These are phyloP conservation scores for Globisporangium cederbergense DNA, from an alignment of 352 stramenopile species.

Conservation along the genomic window DNA sequence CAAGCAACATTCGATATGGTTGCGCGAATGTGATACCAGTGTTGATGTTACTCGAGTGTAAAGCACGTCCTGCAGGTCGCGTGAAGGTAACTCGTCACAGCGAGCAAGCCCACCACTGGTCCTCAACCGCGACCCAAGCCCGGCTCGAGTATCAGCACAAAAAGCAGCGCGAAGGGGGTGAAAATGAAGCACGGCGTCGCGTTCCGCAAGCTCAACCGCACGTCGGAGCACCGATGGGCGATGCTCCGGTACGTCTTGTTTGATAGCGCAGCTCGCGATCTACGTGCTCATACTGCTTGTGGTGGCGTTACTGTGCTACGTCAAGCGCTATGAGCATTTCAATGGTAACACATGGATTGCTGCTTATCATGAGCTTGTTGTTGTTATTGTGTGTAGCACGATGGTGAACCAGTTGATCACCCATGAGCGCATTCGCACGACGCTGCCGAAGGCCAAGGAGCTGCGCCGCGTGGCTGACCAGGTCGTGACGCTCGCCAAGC, in stretches of 20 bases:
- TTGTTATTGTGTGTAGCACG: slow-evolving; percentile 50
- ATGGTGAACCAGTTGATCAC: slow-evolving; percentile 97
- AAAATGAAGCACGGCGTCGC: slow-evolving; percentile 81
- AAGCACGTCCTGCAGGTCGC: slow-evolving; percentile 8
- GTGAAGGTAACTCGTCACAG: slow-evolving; percentile 22
- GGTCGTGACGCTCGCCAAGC: slow-evolving; percentile 94
- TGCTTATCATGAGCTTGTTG: not conserved
- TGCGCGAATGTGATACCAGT: not conserved
- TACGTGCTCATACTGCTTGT: not conserved
- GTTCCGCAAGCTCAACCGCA: slow-evolving; percentile 92
- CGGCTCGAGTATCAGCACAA: slow-evolving; percentile 3
- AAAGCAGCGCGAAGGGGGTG: slow-evolving; percentile 7
- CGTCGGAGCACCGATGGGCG: slow-evolving; percentile 92
- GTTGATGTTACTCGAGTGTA: not conserved
- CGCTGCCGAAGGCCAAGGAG: slow-evolving; percentile 96
- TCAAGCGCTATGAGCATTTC: not conserved
- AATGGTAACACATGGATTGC: not conserved
- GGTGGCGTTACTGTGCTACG: not conserved
- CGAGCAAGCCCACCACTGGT: slow-evolving; percentile 9
- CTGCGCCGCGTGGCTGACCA: slow-evolving; percentile 92
- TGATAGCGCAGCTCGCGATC: not conserved
- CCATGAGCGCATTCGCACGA: slow-evolving; percentile 97
- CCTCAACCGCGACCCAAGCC: not conserved
- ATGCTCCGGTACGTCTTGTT: slow-evolving; percentile 88
- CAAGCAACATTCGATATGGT: not conserved